Evolutionary conservation across 495 filamentous ascomycete species (phyloP).

Genomic region (Endocarpon pusillum): DNA sequence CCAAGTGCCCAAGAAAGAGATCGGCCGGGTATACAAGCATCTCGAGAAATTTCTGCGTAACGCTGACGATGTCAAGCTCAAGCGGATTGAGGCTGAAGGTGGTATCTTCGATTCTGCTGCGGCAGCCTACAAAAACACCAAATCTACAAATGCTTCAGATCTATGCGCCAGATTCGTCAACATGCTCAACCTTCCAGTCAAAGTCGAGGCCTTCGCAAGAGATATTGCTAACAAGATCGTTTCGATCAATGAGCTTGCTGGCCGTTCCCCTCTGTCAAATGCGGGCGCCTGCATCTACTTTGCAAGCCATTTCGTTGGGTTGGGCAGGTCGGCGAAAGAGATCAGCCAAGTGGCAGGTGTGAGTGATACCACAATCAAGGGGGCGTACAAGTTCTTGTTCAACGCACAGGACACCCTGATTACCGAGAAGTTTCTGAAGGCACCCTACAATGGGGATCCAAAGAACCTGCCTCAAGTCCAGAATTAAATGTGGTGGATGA

Average conservation of each 20-base stretch:
- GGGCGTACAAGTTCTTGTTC: constrained; percentile 80
- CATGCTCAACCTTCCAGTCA: constrained; percentile 50
- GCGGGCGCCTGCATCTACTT: constrained; percentile 95
- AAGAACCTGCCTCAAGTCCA: constrained; percentile 56
- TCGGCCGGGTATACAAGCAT: constrained; percentile 85
- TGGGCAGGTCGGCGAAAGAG: constrained; percentile 63
- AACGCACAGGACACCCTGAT: constrained; percentile 54
- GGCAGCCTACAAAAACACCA: constrained; percentile 53
- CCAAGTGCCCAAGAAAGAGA: constrained; percentile 91
- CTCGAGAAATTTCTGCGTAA: constrained; percentile 62
- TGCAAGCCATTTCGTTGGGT: constrained; percentile 66
- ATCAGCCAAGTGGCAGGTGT: constrained; percentile 69
- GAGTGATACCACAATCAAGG: constrained; percentile 89
- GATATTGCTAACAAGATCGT: constrained; percentile 55
- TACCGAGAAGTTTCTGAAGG: constrained; percentile 52
- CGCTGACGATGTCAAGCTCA: neutral
- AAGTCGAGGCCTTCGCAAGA: constrained; percentile 53
- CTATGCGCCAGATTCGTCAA: constrained; percentile 81
- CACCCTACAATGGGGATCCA: constrained; percentile 51
- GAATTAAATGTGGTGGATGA: too few species aligned
- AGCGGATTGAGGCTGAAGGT: neutral
- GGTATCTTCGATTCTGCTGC: constrained; percentile 22
- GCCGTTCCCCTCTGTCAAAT: constrained; percentile 83
- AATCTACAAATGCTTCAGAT: constrained; percentile 66
- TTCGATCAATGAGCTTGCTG: constrained; percentile 60